Base-by-base conservation (phyloP, 352 stramenopile species). In the Pythium scleroteichum region DNA sequence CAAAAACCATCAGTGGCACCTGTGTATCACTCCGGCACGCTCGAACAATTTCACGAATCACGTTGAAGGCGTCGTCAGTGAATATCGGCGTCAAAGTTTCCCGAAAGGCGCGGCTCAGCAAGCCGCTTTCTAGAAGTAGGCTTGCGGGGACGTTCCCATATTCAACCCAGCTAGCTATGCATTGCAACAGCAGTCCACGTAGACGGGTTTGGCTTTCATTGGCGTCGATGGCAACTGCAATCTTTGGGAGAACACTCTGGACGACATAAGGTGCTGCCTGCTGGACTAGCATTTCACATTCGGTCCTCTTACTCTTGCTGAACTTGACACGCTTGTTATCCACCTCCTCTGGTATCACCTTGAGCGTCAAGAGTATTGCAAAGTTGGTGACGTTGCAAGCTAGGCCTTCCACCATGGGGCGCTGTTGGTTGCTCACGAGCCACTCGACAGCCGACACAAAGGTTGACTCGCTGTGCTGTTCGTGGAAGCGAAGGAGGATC, bases 251-350 rank as follows among this genome's bases (percentile, higher is more conserved):
- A 10, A 93, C 71, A 12, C 51, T 75, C n/a, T 76, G 68, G 23
- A 90, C 61, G 12, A 93, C 84, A 24, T 89, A 68, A 0, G 75
- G 62, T 13, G 82, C 76, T 1, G 78, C 84, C 40, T 86, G 67
- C n/a, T 87, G 75, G 33, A 93, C 75, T 71, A 93, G 73, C 27
- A 76, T 59, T 50, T 93, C 73, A 39, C 79, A 93, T 52, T 86
- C 69, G 14, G 47, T 70, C 12, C 84, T 82, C 49, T 84, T 88
- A 7, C 67, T 51, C 66, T 91, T 90, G 53, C 72, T 71, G 47
- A 92, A 90, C 48, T 90, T 92, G 41, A 93, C 80, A 40, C 82
- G 84, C 53, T 85, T 84, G 56, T 91, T 92, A 27, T 87, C 67
- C 1, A 92, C 80, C 64, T 93, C 84, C 53, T 93, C 84, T 0